Percentiles rank a stretch among this genome's conserved stretches.
Evolutionary conservation across 306 rosid species (phyloP).

Genomic region (Oxytropis ochrocephala): DNA sequence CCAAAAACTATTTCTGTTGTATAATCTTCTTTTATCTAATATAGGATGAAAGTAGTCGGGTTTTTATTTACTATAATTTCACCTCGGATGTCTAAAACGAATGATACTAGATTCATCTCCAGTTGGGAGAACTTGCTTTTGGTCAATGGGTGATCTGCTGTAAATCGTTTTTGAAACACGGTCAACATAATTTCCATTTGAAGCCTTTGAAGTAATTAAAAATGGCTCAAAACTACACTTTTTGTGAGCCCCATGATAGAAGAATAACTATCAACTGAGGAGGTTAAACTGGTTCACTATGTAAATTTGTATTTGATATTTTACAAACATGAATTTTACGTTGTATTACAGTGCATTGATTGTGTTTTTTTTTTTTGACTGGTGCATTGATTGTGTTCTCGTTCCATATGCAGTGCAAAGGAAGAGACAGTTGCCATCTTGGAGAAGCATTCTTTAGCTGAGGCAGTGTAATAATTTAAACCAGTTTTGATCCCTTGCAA

Average conservation of each 20-base stretch:
- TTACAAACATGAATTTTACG: not conserved
- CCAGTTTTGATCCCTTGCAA: not conserved
- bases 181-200: not conserved
- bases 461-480: conserved; percentile 28
- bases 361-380: not conserved
- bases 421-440: conserved; percentile 62
- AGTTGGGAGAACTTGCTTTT: not conserved
- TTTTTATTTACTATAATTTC: conserved; percentile 1
- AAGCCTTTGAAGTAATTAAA: not conserved
- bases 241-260: not conserved
- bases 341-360: conserved; percentile 6
- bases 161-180: not conserved
- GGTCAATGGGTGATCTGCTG: not conserved
- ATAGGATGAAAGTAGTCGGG: not conserved
- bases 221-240: not conserved
- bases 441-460: conserved; percentile 51
- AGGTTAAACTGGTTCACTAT: not conserved
- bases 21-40: not conserved
- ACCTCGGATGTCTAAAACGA: not conserved
- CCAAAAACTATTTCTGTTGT: not conserved
- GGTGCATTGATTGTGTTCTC: conserved; percentile 5
- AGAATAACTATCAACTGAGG: not conserved
- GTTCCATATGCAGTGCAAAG: conserved; percentile 50
- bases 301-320: not conserved
- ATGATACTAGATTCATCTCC: conserved; percentile 4